Percentiles rank a stretch among this genome's conserved stretches.
Evolutionary conservation across 306 rosid genomes (phyloP).

Genomic region (Dicorynia guianensis): DNA sequence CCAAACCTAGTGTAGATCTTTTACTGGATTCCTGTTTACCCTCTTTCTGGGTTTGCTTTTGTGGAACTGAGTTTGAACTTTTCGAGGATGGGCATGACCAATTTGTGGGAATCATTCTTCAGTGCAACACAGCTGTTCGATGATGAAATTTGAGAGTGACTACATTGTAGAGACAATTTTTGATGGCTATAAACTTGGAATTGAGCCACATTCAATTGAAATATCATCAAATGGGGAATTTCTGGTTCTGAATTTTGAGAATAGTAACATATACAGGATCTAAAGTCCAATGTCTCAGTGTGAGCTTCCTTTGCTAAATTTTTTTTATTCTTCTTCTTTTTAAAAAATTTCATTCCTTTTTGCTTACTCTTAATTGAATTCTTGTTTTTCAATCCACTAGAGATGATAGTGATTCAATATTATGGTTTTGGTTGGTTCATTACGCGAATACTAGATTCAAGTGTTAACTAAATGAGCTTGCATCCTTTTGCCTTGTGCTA

Average conservation of each 20-base stretch:
- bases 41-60: slow-evolving; percentile 27
- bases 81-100: background rate
- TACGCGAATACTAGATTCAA: slow-evolving; percentile 35
- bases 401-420: too few species aligned
- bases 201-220: slow-evolving; percentile 85
- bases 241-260: slow-evolving; percentile 88
- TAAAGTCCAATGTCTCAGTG: slow-evolving; percentile 74
- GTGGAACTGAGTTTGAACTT: slow-evolving; percentile 22
- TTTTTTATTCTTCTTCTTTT: slow-evolving; percentile 1
- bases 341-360: slow-evolving; percentile 3
- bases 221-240: slow-evolving; percentile 78
- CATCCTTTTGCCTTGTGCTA: too few species aligned
- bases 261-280: slow-evolving; percentile 84
- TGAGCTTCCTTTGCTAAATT: slow-evolving; percentile 52
- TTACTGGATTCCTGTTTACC: slow-evolving; percentile 20
- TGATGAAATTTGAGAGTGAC: slow-evolving; percentile 95
- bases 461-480: too few species aligned
- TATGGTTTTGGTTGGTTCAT: slow-evolving; percentile 31
- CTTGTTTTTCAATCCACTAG: slow-evolving; percentile 10
- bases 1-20: slow-evolving; percentile 64
- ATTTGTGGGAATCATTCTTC: slow-evolving; percentile 49
- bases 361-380: slow-evolving; percentile 10
- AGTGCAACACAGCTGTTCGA: slow-evolving; percentile 76
- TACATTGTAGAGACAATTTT: slow-evolving; percentile 90
- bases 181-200: slow-evolving; percentile 91